These are phyloP conservation scores for Phyllachora maydis DNA, from an alignment of 2,329 filamentous ascomycete genomes.

Conservation along the genomic window DNA sequence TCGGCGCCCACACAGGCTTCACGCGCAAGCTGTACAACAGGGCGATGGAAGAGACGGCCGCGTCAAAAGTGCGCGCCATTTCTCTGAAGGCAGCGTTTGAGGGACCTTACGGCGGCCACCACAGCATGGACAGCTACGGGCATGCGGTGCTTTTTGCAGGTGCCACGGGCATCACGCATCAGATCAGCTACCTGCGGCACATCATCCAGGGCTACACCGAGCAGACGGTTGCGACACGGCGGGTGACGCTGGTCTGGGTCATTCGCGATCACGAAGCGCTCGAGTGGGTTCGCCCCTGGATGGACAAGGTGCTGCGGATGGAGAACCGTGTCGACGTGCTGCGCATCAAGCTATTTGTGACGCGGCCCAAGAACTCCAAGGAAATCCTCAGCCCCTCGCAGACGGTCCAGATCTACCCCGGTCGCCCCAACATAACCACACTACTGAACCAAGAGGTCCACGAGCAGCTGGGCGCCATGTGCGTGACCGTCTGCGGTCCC, in stretches of 20 bases:
- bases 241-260: constrained; percentile 76
- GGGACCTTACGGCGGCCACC: constrained; percentile 71
- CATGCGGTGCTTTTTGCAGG: constrained; percentile 81
- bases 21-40: constrained; percentile 63
- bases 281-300: constrained; percentile 85
- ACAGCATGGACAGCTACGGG: constrained; percentile 79
- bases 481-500: constrained; percentile 61
- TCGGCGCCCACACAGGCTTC: constrained; percentile 74
- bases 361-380: constrained; percentile 63
- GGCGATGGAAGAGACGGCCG: constrained; percentile 29
- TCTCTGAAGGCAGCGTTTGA: constrained; percentile 58
- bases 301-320: constrained; percentile 54
- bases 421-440: constrained; percentile 63
- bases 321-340: constrained; percentile 65
- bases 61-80: constrained; percentile 19
- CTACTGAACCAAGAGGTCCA: constrained; percentile 67
- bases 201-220: constrained; percentile 48
- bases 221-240: constrained; percentile 59
- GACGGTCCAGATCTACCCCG: constrained; percentile 82
- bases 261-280: constrained; percentile 76
- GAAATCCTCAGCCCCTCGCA: constrained; percentile 58
- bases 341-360: constrained; percentile 77
- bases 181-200: constrained; percentile 71
- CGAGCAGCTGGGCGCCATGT: constrained; percentile 73
- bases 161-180: constrained; percentile 87